Base-by-base conservation (phyloP, 2,329 filamentous ascomycete species). In the Colletotrichum sansevieriae region DNA sequence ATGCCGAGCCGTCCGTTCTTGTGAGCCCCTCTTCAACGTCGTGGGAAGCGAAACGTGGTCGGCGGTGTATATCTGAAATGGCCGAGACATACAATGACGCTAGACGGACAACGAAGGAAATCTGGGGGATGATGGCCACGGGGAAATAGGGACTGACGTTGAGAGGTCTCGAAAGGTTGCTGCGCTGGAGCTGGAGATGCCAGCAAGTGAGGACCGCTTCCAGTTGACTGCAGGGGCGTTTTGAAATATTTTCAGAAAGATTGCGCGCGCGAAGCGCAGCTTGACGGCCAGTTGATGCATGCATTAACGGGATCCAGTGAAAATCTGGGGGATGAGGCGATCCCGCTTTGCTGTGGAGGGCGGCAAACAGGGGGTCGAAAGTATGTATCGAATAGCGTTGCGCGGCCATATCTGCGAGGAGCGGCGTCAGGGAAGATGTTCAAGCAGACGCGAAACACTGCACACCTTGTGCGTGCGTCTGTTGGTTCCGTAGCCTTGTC, bases 281-380 rank as follows among this genome's bases (percentile, higher is more conserved):
- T 39, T 29, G 49, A n/a, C 29, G 33, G 35, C 49, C 11, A 60
- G n/a, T 57, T 39, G 25, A 49, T 55, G 66, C 65, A 49, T 55
- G 66, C 65, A 64, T 59, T 65, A 49, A 60, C 55, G 39, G 55
- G 62, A 3, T 43, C 39, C 22, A 10, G 52, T 51, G 66, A 35
- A 66, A 55, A 69, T 65, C 62, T 61, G 66, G 66, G 62, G 66
- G 62, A 66, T 66, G 66, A 66, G 58, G 66, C 62, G 52, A 69
- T 66, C 41, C 66, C 62, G 47, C 52, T 62, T 54, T 25, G 35
- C 49, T 35, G 62, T 51, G 49, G 66, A 65, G 66, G 49, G 55
- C 13, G 18, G 13, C 33, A 13, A 35, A 37, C 66, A 66, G 49
- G 66, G 65, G 65, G 39, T 39, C 37, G 47, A n/a, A 29, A 51